phyloP scores from a whole-genome alignment of 768 basidiomycete species.

The Crassisporium funariophilum region DNA sequence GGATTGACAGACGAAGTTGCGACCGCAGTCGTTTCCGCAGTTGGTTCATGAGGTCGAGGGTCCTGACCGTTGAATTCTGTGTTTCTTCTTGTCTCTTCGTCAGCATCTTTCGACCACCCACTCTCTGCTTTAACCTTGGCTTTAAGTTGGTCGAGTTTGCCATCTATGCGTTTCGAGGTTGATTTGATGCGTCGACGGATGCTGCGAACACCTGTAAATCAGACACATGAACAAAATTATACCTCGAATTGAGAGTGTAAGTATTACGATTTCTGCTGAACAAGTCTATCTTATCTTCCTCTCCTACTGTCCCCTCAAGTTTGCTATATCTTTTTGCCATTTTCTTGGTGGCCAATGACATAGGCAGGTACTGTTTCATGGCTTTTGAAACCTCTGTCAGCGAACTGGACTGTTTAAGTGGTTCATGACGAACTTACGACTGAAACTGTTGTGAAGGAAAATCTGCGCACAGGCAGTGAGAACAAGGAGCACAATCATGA shows the following conservation, averaged over 20 bases:
- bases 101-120: constrained; percentile 12
- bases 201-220: constrained; percentile 33
- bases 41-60: neutral
- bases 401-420: neutral
- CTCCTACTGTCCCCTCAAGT: constrained; percentile 25
- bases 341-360: constrained; percentile 63
- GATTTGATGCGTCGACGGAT: constrained; percentile 37
- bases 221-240: neutral
- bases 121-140: constrained; percentile 27
- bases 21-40: constrained; percentile 17
- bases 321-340: constrained; percentile 45
- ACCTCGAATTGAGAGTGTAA: neutral
- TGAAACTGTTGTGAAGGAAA: constrained; percentile 38
- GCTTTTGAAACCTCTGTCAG: constrained; percentile 33
- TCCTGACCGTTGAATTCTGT: constrained; percentile 10
- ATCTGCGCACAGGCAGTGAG: constrained; percentile 50
- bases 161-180: constrained; percentile 29
- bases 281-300: constrained; percentile 35
- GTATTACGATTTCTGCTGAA: constrained; percentile 36
- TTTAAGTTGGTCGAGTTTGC: constrained; percentile 32
- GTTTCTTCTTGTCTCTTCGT: constrained; percentile 14
- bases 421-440: constrained; percentile 43
- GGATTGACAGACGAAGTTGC: neutral
- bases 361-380: constrained; percentile 55
- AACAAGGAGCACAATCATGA: constrained; percentile 62